Evolutionary conservation across 169 alveolate species (phyloP).

Genomic region (Fabrea salina): DNA sequence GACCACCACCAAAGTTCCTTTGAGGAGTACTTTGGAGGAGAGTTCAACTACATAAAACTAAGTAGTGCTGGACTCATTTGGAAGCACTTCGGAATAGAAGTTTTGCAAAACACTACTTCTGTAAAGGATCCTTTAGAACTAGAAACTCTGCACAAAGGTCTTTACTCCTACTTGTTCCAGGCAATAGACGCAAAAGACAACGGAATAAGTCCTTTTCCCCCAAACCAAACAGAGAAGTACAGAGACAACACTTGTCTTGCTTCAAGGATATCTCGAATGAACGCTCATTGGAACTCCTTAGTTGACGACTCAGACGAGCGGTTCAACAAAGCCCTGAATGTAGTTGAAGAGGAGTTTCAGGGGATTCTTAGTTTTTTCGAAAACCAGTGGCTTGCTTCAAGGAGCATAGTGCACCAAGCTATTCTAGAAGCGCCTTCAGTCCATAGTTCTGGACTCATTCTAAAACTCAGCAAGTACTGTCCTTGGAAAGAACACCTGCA

Average conservation of each 20-base stretch:
- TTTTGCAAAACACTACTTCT: conserved; percentile 38
- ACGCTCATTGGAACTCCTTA: conserved; percentile 73
- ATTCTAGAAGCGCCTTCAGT: conserved; percentile 36
- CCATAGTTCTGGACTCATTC: conserved; percentile 53
- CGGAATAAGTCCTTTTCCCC: conserved; percentile 55
- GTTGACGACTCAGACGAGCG: conserved; percentile 42
- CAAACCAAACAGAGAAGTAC: conserved; percentile 45
- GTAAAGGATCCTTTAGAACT: not conserved
- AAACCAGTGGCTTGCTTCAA: conserved; percentile 55
- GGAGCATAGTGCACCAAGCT: conserved; percentile 47
- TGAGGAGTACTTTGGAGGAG: conserved; percentile 39
- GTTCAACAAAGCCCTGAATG: conserved; percentile 69
- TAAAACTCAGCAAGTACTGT: conserved; percentile 38
- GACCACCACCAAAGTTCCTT: conserved; percentile 80
- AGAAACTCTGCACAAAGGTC: conserved; percentile 32
- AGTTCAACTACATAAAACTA: conserved; percentile 39
- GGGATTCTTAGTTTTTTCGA: not conserved
- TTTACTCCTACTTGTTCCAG: conserved; percentile 55
- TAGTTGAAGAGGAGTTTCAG: conserved; percentile 61
- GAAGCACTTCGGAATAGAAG: conserved; percentile 77
- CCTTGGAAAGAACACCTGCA: conserved; percentile 71
- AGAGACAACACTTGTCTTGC: conserved; percentile 47
- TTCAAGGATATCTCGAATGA: conserved; percentile 59
- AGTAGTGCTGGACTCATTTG: conserved; percentile 73
- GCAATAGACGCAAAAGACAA: conserved; percentile 79